phyloP scores from a whole-genome alignment of 192 early-diverging fungal genomes.

The Phlyctochytrium arcticum region DNA sequence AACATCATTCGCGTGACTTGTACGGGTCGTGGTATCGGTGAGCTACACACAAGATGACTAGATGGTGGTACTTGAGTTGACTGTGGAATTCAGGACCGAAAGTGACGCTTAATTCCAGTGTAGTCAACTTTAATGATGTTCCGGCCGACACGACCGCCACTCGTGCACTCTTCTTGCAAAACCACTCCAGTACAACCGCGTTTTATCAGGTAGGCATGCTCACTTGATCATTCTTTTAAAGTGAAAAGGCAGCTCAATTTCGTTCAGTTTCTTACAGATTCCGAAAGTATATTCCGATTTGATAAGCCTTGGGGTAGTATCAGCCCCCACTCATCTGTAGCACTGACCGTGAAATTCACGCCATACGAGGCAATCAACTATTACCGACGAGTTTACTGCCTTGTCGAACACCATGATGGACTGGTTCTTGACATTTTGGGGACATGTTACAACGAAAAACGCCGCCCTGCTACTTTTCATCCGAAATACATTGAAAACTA shows the following conservation, averaged over 20 bases:
- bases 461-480: constrained; percentile 49
- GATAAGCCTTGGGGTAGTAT: constrained; percentile 52
- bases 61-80: neutral
- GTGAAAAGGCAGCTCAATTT: neutral
- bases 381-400: constrained; percentile 51
- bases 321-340: constrained; percentile 44
- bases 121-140: constrained; percentile 55
- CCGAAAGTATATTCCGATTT: constrained; percentile 42
- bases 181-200: constrained; percentile 34
- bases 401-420: constrained; percentile 53
- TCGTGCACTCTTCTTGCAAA: constrained; percentile 44
- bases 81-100: constrained; percentile 29
- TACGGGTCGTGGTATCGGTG: constrained; percentile 40
- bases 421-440: constrained; percentile 50
- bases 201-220: constrained; percentile 43
- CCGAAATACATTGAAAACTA: constrained; percentile 44
- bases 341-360: constrained; percentile 48
- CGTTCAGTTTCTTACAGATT: constrained; percentile 43
- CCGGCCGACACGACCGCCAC: constrained; percentile 29
- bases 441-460: constrained; percentile 56
- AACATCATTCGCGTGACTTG: constrained; percentile 45
- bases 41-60: neutral
- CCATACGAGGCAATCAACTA: constrained; percentile 56
- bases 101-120: constrained; percentile 41
- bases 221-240: neutral